Evolutionary conservation across 2,329 filamentous ascomycete genomes (phyloP).

Genomic region (Colletotrichum tanaceti): DNA sequence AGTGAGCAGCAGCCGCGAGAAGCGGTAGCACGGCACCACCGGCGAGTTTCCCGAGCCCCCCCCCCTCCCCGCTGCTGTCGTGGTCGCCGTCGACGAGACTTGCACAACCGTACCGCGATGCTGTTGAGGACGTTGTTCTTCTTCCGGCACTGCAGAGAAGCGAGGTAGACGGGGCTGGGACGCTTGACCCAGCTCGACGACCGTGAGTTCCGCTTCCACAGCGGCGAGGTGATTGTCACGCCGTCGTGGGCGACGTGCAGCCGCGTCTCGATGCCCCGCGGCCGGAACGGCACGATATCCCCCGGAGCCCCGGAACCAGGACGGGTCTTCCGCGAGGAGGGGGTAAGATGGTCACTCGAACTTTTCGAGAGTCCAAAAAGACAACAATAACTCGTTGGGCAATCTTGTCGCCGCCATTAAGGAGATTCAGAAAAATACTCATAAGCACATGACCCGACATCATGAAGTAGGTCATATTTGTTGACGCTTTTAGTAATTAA

Average conservation of each 20-base stretch:
- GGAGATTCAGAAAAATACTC: too few species aligned
- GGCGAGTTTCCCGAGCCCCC: too few species aligned
- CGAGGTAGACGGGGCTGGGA: not conserved
- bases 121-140: not conserved
- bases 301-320: not conserved
- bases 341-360: not conserved
- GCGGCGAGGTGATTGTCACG: not conserved
- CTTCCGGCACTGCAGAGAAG: not conserved
- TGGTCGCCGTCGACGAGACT: too few species aligned
- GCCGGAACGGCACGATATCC: not conserved
- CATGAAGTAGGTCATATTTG: too few species aligned
- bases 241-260: not conserved
- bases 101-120: slow-evolving; percentile 3
- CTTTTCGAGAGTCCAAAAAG: too few species aligned
- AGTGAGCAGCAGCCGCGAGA: not conserved
- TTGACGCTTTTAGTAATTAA: too few species aligned
- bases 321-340: not conserved
- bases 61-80: too few species aligned
- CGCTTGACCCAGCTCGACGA: not conserved
- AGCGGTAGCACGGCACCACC: not conserved
- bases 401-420: too few species aligned
- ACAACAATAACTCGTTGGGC: too few species aligned
- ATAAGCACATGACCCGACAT: too few species aligned
- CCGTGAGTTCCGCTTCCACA: not conserved
- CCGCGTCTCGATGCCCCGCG: not conserved